Evolutionary conservation across 192 early-diverging fungal species (phyloP), one percentile per base, ranked within the genome.

Genomic region (Mortierella hygrophila): DNA sequence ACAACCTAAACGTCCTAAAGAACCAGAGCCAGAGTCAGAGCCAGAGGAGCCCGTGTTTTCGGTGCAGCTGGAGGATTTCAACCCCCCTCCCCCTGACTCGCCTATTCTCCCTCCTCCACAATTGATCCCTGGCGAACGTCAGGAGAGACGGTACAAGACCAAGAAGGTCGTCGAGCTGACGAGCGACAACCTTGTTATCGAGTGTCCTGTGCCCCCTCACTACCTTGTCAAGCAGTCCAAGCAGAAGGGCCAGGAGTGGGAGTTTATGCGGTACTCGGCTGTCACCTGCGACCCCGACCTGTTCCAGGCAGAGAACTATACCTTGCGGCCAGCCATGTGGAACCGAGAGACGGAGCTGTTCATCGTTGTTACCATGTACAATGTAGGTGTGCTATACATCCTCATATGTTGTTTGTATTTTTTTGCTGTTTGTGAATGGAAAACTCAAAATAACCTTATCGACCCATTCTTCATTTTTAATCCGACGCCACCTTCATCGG

Each of bases 301-400:
- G 41, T 96, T 96, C 79, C 77, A 78, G 38, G 40, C 80, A 16
- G 82, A 91, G 63, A 91, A 92, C 38, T 96, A 93, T 79, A 92
- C 91, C 13, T 87, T 96, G 37, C 82, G 96, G 18, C 94, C 91
- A 81, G 90, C 91, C 79, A 90, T 95, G 78, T 90, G 91, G 82
- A 84, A 88, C 18, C 85, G 94, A 68, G 87, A 90, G 47, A 96
- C 95, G 13, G 95, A 96, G 78, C 81, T 96, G 20, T 96, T 96
- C 82, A 94, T 95, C 74, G 95, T 96, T 11, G 89, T 96, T 23
- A 96, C 96, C 35, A 96, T 96, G 96, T 95, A 93, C 74, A 92
- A 89, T 60, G 89, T 90, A 88, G 63, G 82, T 6, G 49, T 75
- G 13, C 13, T 6, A 35, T 75, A 46, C 44, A 8, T 20, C 23